phyloP scores from a whole-genome alignment of 2,329 filamentous ascomycete genomes.

The Aquanectria penicillioides region DNA sequence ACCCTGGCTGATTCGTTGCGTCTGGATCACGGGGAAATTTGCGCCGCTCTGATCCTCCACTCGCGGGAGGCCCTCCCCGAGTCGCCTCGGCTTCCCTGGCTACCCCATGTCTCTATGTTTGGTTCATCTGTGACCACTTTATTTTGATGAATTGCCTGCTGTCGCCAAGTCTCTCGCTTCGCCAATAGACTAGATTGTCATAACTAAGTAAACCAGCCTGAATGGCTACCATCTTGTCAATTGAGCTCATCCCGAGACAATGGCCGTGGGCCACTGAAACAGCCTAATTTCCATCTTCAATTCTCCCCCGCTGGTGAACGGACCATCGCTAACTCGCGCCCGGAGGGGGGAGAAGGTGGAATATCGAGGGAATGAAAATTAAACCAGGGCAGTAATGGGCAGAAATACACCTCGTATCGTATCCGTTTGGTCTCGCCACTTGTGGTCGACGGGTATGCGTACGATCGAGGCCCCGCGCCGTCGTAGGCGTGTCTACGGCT shows the following conservation, averaged over 20 bases:
- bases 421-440: neutral
- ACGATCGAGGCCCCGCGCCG: too few relatives aligned
- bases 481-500: too few relatives aligned
- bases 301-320: constrained; percentile 2
- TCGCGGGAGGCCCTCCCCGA: neutral
- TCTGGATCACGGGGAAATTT: constrained; percentile 24
- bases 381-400: neutral
- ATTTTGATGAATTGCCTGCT: neutral
- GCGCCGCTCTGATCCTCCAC: constrained; percentile 4
- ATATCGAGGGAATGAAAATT: constrained; percentile 1
- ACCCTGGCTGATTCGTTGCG: constrained; percentile 4
- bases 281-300: constrained; percentile 31
- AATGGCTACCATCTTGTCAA: neutral
- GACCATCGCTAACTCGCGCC: constrained; percentile 2
- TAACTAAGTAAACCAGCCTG: neutral
- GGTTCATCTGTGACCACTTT: neutral
- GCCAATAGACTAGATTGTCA: neutral
- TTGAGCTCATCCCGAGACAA: constrained; percentile 15
- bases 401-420: neutral
- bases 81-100: neutral
- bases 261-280: constrained; percentile 33
- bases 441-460: neutral
- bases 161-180: neutral
- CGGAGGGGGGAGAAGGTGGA: neutral
- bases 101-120: neutral